Evolutionary conservation across 2,329 filamentous ascomycete genomes (phyloP).

Genomic region (Penicillium palitans): DNA sequence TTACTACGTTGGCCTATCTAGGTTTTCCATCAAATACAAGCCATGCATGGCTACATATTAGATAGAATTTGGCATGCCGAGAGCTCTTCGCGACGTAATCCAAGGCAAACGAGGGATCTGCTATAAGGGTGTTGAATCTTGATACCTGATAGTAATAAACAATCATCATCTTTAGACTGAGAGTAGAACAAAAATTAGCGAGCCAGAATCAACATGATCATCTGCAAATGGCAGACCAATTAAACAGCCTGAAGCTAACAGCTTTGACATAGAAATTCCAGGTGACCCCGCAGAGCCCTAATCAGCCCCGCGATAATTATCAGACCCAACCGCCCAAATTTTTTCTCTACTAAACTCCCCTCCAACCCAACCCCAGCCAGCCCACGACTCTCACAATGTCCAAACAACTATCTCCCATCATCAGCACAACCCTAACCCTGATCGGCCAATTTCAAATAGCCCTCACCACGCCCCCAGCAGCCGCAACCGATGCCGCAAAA

Average conservation of each 20-base stretch:
- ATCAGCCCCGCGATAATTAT: slow-evolving; percentile 32
- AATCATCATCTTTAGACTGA: neutral
- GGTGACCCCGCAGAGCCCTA: slow-evolving; percentile 36
- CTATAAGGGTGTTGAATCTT: neutral
- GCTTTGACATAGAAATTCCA: slow-evolving; percentile 3
- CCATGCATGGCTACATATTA: neutral
- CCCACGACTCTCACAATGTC: slow-evolving; percentile 29
- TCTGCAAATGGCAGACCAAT: neutral
- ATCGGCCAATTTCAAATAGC: slow-evolving; percentile 42
- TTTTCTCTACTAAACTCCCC: slow-evolving; percentile 20
- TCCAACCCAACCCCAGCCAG: slow-evolving; percentile 2
- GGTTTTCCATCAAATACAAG: neutral
- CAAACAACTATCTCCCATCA: slow-evolving; percentile 31
- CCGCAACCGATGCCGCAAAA: slow-evolving; percentile 22
- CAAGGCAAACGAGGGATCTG: neutral
- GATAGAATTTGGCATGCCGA: too few relatives aligned
- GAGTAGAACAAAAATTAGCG: neutral
- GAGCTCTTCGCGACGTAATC: neutral
- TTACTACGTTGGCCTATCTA: neutral
- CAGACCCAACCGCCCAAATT: slow-evolving; percentile 23
- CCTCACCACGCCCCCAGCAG: slow-evolving; percentile 30
- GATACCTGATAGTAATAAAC: neutral
- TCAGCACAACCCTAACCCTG: slow-evolving; percentile 40
- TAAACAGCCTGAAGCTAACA: neutral
- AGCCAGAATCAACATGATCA: neutral